These are phyloP conservation scores for Eucalyptus melliodora DNA, from an alignment of 345 rosid species.

Conservation along the genomic window DNA sequence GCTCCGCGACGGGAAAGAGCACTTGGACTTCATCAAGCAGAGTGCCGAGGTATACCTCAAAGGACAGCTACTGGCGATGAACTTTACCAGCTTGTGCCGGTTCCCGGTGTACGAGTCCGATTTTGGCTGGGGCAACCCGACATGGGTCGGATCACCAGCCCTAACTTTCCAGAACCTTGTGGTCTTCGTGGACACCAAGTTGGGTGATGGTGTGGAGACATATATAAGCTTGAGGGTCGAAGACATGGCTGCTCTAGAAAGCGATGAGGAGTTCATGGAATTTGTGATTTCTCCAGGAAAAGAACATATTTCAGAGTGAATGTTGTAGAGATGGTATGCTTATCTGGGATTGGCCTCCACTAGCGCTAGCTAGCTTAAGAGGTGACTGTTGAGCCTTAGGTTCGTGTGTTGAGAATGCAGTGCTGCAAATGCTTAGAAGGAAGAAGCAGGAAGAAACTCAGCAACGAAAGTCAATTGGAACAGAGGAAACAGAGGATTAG, in stretches of 20 bases:
- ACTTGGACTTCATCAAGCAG: background rate
- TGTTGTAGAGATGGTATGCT: background rate
- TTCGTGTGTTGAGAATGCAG: background rate
- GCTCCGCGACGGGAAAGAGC: slow-evolving; percentile 7
- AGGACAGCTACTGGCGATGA: slow-evolving; percentile 6
- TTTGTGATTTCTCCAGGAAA: background rate
- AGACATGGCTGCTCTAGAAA: slow-evolving; percentile 15
- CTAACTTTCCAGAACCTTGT: slow-evolving; percentile 4
- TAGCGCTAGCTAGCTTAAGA: background rate
- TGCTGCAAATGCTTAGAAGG: background rate
- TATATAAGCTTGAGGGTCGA: slow-evolving; percentile 3
- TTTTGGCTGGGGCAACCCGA: slow-evolving; percentile 23
- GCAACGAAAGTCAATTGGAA: too few relatives aligned
- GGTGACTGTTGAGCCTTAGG: background rate
- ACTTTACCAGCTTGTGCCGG: slow-evolving; percentile 18
- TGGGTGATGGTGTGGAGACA: slow-evolving; percentile 11
- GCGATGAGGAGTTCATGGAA: slow-evolving; percentile 1
- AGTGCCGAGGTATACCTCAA: background rate
- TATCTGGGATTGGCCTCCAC: background rate
- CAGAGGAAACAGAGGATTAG: too few relatives aligned
- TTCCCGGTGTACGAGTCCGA: slow-evolving; percentile 17
- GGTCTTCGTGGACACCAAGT: slow-evolving; percentile 5
- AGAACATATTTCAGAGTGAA: background rate
- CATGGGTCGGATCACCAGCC: slow-evolving; percentile 5
- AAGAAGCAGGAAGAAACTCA: too few relatives aligned